Base-by-base conservation (phyloP, 495 filamentous ascomycete species). In the Delitschia confertaspora region DNA sequence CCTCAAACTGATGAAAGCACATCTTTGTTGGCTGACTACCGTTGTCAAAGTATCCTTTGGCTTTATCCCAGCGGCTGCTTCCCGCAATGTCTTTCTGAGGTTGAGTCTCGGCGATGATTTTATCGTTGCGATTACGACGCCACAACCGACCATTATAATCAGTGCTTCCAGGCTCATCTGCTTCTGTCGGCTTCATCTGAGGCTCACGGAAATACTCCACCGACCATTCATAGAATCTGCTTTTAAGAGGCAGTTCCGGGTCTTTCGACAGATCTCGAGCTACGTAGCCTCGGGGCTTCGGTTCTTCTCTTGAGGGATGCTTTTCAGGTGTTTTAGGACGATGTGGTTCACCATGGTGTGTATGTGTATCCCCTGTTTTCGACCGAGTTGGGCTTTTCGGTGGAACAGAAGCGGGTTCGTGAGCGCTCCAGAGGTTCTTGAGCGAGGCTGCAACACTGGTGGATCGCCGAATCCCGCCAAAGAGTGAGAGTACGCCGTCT, bases 201-300 rank as follows among this genome's bases (percentile, higher is more conserved):
- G 93, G 93, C 63, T 99, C 88, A 31, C 91, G 85, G 74, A 95
- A 99, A 61, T 99, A 96, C 67, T 95, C 89, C 49, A 86, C 88
- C 0, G 88, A 93, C 85, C 87, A 99, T 43, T 93, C 85, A 51
- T 93, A 69, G 65, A 96, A 95, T 16, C 74, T 78, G 57, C 85
- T 93, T 34, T 72, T 71, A 17, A 98, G 47, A 1, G 91, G 89
- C 16, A 96, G 69, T 18, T 58, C 58, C 11, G 83, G 80, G 19
- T 63, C 32, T 43, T 73, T 59, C 1, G 71, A 66, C 19, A 71
- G 53, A 42, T 74, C 72, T 40, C 76, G 75, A 26, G 78, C 67
- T 45, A 73, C 66, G 56, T 83, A 96, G 8, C 75, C 73, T 26
- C 79, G 77, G 13, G 87, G 83, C 10, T 76, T 74, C 1, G 91